These are phyloP conservation scores for Prunus yedoensis DNA, from an alignment of 331 rosid genomes.

Conservation along the genomic window DNA sequence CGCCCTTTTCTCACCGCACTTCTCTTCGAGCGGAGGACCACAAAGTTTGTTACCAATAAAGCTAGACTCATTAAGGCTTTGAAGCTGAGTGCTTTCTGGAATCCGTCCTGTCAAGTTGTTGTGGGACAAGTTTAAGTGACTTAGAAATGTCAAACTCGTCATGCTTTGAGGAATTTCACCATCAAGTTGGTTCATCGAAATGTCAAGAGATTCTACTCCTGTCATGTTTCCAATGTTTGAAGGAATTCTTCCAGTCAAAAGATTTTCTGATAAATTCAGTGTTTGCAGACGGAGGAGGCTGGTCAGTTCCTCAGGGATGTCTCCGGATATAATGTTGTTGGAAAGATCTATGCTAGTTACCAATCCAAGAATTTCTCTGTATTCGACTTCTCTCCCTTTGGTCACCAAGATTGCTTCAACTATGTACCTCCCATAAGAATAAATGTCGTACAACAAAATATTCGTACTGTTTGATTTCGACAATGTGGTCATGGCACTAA, in stretches of 20 bases:
- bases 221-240: background rate
- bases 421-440: background rate
- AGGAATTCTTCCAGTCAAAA: constrained; percentile 22
- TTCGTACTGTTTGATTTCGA: background rate
- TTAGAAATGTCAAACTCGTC: constrained; percentile 6
- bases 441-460: background rate
- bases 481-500: constrained; percentile 34
- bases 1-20: background rate
- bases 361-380: background rate
- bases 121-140: constrained; percentile 22
- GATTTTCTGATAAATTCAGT: constrained; percentile 40
- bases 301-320: constrained; percentile 33
- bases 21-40: constrained; percentile 12
- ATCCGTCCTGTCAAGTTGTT: constrained; percentile 21
- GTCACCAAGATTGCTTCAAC: background rate
- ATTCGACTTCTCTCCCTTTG: background rate
- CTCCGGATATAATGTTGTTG: constrained; percentile 21
- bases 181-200: constrained; percentile 18
- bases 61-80: constrained; percentile 3
- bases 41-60: constrained; percentile 16
- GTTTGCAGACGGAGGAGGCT: background rate
- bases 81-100: constrained; percentile 24
- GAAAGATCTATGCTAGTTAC: constrained; percentile 33
- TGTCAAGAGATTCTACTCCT: constrained; percentile 15
- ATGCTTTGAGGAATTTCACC: constrained; percentile 29